Percentiles rank a stretch among this genome's conserved stretches.
Evolutionary conservation across 2,329 filamentous ascomycete species (phyloP).

Genomic region (Onygena corvina): DNA sequence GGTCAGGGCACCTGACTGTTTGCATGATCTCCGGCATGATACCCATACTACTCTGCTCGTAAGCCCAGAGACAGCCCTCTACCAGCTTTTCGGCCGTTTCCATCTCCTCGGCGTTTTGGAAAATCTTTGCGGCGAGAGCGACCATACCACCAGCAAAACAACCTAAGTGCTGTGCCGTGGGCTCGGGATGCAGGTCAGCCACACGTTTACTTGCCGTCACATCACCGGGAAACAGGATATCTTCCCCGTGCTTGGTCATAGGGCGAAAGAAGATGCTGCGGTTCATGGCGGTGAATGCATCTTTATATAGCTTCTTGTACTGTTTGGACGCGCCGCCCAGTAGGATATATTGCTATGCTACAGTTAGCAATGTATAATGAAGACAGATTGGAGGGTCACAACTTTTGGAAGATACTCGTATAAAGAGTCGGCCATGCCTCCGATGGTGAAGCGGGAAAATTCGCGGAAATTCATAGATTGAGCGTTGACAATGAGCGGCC

Average conservation of each 20-base stretch:
- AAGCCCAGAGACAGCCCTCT: constrained; percentile 46
- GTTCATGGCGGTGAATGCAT: constrained; percentile 54
- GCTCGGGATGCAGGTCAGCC: constrained; percentile 22
- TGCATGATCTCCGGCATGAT: constrained; percentile 45
- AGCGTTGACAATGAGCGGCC: constrained; percentile 28
- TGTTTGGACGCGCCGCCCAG: constrained; percentile 48
- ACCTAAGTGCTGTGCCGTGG: constrained; percentile 41
- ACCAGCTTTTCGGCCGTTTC: constrained; percentile 40
- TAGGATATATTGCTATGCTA: constrained; percentile 43
- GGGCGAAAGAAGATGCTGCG: constrained; percentile 66
- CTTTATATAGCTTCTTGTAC: constrained; percentile 61
- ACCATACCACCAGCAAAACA: constrained; percentile 48
- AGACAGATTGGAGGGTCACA: constrained; percentile 35
- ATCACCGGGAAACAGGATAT: constrained; percentile 64
- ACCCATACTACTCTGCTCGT: constrained; percentile 37
- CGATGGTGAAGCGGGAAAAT: constrained; percentile 39
- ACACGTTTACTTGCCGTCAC: constrained; percentile 22
- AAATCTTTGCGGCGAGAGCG: constrained; percentile 42
- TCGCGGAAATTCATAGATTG: constrained; percentile 18
- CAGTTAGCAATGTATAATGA: background rate
- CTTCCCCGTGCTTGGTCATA: constrained; percentile 53
- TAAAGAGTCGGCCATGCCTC: constrained; percentile 45
- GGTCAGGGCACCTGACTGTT: constrained; percentile 30
- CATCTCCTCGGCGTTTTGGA: constrained; percentile 38
- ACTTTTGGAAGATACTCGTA: constrained; percentile 52